phyloP scores from a whole-genome alignment of 345 rosid species.

The Excoecaria cochinchinensis region DNA sequence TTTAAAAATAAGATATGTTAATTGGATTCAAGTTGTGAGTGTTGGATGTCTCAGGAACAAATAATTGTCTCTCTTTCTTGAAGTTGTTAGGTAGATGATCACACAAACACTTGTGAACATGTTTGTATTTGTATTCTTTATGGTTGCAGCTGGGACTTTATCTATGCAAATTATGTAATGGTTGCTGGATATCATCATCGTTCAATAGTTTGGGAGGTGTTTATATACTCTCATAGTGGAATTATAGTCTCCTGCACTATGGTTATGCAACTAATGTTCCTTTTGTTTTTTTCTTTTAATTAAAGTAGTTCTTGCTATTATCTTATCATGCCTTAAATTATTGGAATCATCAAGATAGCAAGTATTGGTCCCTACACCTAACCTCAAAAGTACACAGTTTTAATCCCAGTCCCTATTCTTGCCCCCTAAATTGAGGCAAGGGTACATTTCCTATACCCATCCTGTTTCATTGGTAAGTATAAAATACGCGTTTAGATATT shows the following conservation, averaged over 20 bases:
- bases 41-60: too few species aligned
- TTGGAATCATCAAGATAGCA: background rate
- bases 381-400: background rate
- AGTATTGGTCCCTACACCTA: background rate
- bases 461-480: background rate
- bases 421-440: background rate
- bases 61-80: background rate
- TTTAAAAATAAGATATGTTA: background rate
- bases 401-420: background rate
- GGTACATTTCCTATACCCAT: background rate
- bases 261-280: background rate
- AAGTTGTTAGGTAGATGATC: background rate
- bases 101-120: background rate
- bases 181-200: slow-evolving; percentile 95
- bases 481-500: background rate
- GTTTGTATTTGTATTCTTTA: background rate
- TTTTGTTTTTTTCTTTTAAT: too few species aligned
- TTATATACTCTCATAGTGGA: background rate
- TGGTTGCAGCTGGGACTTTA: slow-evolving; percentile 87
- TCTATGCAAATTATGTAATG: slow-evolving; percentile 97
- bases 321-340: background rate
- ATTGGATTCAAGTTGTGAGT: background rate
- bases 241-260: background rate
- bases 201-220: slow-evolving; percentile 96
- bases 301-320: background rate